A percentile compares a stretch with the other conserved stretches of the same genome.
Evolutionary conservation across 2,329 filamentous ascomycete species (phyloP).

Genomic region (Colletotrichum karsti): DNA sequence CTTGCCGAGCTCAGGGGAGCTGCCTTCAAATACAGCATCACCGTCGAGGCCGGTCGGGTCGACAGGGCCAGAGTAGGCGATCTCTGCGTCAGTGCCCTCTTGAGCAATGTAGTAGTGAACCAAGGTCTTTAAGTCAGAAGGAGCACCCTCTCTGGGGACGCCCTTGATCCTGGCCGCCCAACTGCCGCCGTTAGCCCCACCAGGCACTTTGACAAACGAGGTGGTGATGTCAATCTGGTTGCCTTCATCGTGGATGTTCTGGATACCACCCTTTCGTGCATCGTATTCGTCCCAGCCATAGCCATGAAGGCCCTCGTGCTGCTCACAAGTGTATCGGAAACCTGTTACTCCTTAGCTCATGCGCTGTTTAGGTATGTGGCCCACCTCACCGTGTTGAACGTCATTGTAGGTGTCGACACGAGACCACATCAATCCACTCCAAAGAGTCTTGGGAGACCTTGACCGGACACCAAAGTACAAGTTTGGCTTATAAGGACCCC

Average conservation of each 20-base stretch:
- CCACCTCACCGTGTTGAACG: constrained; percentile 75
- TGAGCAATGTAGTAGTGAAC: constrained; percentile 84
- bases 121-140: constrained; percentile 75
- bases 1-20: constrained; percentile 75
- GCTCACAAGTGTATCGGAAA: constrained; percentile 94
- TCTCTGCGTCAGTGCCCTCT: constrained; percentile 73
- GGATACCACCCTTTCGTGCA: constrained; percentile 83
- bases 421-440: constrained; percentile 88
- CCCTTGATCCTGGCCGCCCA: constrained; percentile 94
- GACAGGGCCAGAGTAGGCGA: constrained; percentile 67
- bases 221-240: constrained; percentile 93
- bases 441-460: constrained; percentile 81
- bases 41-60: constrained; percentile 58
- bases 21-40: constrained; percentile 76
- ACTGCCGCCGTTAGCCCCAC: constrained; percentile 84
- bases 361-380: neutral
- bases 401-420: constrained; percentile 81
- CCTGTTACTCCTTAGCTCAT: constrained; percentile 55
- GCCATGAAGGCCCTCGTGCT: constrained; percentile 90
- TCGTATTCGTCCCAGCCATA: constrained; percentile 99
- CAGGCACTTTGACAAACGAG: constrained; percentile 91
- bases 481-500: constrained; percentile 95
- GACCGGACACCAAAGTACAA: constrained; percentile 93
- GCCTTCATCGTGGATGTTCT: constrained; percentile 88
- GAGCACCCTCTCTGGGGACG: constrained; percentile 74